Evolutionary conservation across 2,329 filamentous ascomycete genomes (phyloP), one percentile per base, ranked within the genome.

Genomic region (Aspergillus niger): DNA sequence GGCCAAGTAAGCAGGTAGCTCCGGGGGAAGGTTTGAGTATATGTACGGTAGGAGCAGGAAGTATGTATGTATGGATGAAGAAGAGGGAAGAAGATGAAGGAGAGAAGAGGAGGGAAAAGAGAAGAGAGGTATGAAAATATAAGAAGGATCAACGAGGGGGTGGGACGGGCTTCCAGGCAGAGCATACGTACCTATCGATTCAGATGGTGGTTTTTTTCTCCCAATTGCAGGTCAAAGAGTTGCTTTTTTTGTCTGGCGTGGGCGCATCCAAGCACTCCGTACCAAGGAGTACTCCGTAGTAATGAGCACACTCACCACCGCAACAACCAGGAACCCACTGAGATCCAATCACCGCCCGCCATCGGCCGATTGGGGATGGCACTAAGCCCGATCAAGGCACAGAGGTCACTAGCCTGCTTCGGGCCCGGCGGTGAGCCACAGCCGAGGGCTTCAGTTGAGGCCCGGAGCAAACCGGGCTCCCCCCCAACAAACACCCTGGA

Each of bases 401-500:
- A 50, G 24, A 32, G 28, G 5, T n/a, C 47, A 28, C 62, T 63
- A 63, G 44, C 41, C 53, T 26, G 30, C 10, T 63, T 61, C 38
- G 13, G 55, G 49, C 7, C 39, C 24, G 57, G 58, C 58, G 58
- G 55, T 58, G 59, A 43, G 10, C 55, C 48, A 41, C 52, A 48
- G 39, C 62, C 63, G 60, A 63, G 60, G 59, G 49, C 59, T 54
- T 54, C 49, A 63, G 63, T 68, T 67, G 67, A 61, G 61, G 55
- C 48, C 41, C 67, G 66, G 67, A 63, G 62, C 22, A 67, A 64
- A 61, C 58, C 65, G 65, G 67, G 62, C 47, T 28, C 24, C 36
- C 44, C 41, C 63, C 63, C 65, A 66, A 67, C 64, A 61, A 49
- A 57, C 28, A 17, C 32, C 24, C 51, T 30, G 15, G 30, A 32